Evolutionary conservation across 2,329 filamentous ascomycete species (phyloP).

Genomic region (Phyllosticta paracitricarpa): DNA sequence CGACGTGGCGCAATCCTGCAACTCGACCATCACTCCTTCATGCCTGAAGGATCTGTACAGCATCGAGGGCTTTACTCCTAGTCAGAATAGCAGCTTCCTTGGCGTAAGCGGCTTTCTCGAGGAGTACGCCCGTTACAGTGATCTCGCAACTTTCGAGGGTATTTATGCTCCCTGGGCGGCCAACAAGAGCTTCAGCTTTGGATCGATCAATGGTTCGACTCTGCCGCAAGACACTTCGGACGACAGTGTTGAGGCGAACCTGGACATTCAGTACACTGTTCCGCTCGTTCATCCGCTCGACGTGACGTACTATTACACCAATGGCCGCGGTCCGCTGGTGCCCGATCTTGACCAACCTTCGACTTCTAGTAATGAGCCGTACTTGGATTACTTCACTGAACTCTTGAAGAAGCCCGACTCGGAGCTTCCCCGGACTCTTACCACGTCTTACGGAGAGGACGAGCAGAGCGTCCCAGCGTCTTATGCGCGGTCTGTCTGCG

Average conservation of each 20-base stretch:
- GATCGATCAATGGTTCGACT: constrained; percentile 30
- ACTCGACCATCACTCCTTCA: constrained; percentile 34
- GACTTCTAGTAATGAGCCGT: constrained; percentile 36
- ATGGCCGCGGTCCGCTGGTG: constrained; percentile 35
- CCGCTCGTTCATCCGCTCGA: constrained; percentile 35
- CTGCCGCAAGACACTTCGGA: constrained; percentile 25
- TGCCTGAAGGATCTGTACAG: constrained; percentile 41
- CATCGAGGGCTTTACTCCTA: constrained; percentile 31
- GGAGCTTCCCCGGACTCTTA: constrained; percentile 28
- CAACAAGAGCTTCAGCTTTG: constrained; percentile 36
- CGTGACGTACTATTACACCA: constrained; percentile 38
- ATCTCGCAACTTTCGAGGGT: constrained; percentile 32
- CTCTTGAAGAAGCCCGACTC: constrained; percentile 22
- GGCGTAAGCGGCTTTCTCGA: constrained; percentile 40
- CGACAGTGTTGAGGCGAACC: constrained; percentile 39
- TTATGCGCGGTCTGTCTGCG: constrained; percentile 29
- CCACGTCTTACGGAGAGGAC: constrained; percentile 32
- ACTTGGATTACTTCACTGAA: constrained; percentile 30
- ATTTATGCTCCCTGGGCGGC: constrained; percentile 30
- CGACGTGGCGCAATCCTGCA: constrained; percentile 23
- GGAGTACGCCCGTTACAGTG: constrained; percentile 39
- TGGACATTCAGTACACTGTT: constrained; percentile 41
- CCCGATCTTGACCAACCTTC: constrained; percentile 39
- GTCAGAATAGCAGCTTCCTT: constrained; percentile 25
- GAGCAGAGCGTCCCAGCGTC: constrained; percentile 29